These are phyloP conservation scores for Trametes pubescens DNA, from an alignment of 1,284 basidiomycete genomes.

Conservation along the genomic window DNA sequence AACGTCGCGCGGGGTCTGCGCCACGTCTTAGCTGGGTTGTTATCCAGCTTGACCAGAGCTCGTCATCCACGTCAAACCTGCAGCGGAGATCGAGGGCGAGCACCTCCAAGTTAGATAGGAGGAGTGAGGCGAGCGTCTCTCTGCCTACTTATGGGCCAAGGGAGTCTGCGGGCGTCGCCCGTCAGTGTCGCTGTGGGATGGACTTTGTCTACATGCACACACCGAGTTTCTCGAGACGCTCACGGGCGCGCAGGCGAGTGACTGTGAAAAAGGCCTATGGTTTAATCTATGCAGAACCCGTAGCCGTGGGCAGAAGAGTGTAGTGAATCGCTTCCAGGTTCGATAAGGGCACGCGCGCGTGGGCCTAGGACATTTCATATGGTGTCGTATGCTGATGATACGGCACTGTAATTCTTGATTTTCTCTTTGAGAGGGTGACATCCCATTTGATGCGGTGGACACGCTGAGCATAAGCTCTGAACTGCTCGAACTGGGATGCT, in stretches of 20 bases:
- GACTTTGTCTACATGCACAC: too few relatives aligned
- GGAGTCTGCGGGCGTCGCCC: too few relatives aligned
- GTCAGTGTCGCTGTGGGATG: not conserved
- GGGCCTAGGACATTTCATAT: not conserved
- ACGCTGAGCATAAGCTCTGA: not conserved
- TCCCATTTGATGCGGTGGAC: not conserved
- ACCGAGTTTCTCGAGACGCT: too few relatives aligned
- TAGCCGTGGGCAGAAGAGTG: not conserved
- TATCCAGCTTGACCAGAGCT: too few relatives aligned
- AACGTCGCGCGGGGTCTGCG: not conserved
- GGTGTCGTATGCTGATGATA: not conserved
- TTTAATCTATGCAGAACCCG: not conserved
- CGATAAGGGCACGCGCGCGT: not conserved
- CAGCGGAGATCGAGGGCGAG: constrained; percentile 13
- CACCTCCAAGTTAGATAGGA: not conserved
- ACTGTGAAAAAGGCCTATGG: too few relatives aligned
- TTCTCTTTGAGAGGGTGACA: not conserved
- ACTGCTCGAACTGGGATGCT: not conserved
- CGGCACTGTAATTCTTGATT: not conserved
- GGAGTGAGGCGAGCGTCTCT: constrained; percentile 1
- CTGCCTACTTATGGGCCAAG: not conserved
- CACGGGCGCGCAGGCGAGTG: too few relatives aligned
- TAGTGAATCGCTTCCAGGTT: not conserved
- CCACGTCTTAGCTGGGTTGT: too few relatives aligned
- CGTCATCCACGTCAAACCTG: constrained; percentile 15